phyloP scores from a whole-genome alignment of 371 early-diverging fungal species.

The Apophysomyces variabilis region DNA sequence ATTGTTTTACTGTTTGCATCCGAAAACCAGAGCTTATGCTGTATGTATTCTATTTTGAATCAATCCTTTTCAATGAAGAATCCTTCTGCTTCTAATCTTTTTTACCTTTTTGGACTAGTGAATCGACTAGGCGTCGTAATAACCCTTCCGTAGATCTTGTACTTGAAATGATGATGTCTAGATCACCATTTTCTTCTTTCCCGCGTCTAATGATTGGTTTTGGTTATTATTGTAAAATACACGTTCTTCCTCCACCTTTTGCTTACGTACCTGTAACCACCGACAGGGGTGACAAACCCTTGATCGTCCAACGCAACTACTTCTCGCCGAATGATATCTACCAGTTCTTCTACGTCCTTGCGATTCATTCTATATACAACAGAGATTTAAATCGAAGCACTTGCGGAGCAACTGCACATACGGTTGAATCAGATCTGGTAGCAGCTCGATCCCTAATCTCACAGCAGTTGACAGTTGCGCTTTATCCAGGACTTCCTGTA shows the following conservation, averaged over 20 bases:
- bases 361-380: constrained; percentile 36
- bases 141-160: constrained; percentile 24
- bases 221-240: too few relatives aligned
- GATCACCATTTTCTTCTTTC: constrained; percentile 54
- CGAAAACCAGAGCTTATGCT: constrained; percentile 29
- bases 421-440: constrained; percentile 48
- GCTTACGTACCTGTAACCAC: constrained; percentile 48
- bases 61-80: too few relatives aligned
- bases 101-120: constrained; percentile 30
- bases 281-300: constrained; percentile 41
- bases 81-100: neutral
- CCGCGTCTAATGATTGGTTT: constrained; percentile 38
- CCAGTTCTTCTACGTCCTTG: constrained; percentile 52
- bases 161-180: constrained; percentile 55
- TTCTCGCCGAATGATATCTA: constrained; percentile 38
- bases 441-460: constrained; percentile 41
- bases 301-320: constrained; percentile 31
- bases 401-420: constrained; percentile 7
- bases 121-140: constrained; percentile 29
- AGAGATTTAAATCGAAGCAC: neutral
- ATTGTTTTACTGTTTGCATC: constrained; percentile 22
- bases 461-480: constrained; percentile 36
- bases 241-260: neutral
- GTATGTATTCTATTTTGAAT: constrained; percentile 3
- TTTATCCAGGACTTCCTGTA: constrained; percentile 43